phyloP scores from a whole-genome alignment of 345 rosid species.

The Zanthoxylum bungeanum region DNA sequence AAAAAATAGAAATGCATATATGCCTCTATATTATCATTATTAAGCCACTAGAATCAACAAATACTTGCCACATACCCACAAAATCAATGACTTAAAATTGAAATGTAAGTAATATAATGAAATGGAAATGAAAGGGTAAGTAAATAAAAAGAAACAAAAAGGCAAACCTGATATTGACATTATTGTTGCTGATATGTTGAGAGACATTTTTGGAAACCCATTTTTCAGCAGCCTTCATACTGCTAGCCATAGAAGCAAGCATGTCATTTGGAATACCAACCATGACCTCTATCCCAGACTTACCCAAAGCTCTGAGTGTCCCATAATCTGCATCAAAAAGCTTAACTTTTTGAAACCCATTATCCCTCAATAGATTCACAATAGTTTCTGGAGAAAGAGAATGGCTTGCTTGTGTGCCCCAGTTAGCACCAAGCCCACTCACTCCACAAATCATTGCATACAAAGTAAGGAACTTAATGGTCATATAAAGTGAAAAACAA shows the following conservation, averaged over 20 bases:
- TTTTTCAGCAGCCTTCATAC: constrained; percentile 77
- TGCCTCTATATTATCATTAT: no score
- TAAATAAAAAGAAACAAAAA: constrained; percentile 5
- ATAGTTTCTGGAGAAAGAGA: constrained; percentile 73
- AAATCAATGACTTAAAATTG: not conserved
- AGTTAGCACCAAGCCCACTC: constrained; percentile 75
- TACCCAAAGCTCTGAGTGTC: constrained; percentile 63
- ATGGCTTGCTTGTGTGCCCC: constrained; percentile 91
- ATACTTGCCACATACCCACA: not conserved
- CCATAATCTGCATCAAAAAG: constrained; percentile 87
- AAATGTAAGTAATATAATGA: not conserved
- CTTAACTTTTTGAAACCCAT: constrained; percentile 78
- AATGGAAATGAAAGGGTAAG: constrained; percentile 1
- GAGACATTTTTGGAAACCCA: constrained; percentile 92
- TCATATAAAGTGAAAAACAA: constrained; percentile 13
- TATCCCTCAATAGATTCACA: constrained; percentile 65
- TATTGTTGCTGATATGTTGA: constrained; percentile 46
- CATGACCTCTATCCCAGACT: constrained; percentile 84
- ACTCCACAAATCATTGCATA: constrained; percentile 28
- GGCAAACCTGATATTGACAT: constrained; percentile 75
- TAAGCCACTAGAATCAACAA: no score
- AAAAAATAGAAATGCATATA: no score
- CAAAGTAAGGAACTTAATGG: constrained; percentile 27
- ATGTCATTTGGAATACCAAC: constrained; percentile 97
- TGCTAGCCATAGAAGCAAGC: constrained; percentile 62